phyloP scores from a whole-genome alignment of 179 eudicot genomes.

The Vitellaria paradoxa region DNA sequence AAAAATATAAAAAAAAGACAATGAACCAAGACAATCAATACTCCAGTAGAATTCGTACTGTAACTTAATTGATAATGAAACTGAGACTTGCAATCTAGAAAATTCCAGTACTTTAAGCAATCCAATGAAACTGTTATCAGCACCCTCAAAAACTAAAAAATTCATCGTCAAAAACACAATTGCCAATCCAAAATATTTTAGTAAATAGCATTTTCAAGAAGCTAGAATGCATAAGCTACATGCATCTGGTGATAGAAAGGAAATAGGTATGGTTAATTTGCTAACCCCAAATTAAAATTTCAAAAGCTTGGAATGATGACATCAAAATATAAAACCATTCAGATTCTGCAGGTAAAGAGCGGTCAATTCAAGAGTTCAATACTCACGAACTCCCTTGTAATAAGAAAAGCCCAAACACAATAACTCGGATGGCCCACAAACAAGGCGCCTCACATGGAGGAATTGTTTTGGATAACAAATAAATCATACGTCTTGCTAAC shows the following conservation, averaged over 20 bases:
- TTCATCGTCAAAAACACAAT: not conserved
- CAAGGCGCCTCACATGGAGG: too few relatives aligned
- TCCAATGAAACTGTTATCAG: not conserved
- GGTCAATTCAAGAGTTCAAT: not conserved
- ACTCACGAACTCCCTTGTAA: not conserved
- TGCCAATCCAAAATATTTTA: not conserved
- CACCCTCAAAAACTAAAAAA: not conserved
- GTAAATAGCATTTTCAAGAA: not conserved
- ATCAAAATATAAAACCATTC: not conserved
- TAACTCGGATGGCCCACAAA: too few relatives aligned
- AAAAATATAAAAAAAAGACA: not conserved
- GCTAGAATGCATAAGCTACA: not conserved
- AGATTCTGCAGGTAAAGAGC: not conserved
- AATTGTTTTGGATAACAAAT: too few relatives aligned
- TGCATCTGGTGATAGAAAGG: not conserved
- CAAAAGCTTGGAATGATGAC: not conserved
- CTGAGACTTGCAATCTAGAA: not conserved
- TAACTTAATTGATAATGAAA: not conserved
- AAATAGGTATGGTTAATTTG: not conserved
- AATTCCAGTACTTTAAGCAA: not conserved
- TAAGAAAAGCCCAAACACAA: too few relatives aligned
- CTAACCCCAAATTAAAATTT: not conserved
- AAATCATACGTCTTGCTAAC: too few relatives aligned
- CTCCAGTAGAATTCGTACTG: too few relatives aligned
- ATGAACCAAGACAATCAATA: not conserved